A percentile compares a stretch with the other conserved stretches of the same genome.
phyloP scores from a whole-genome alignment of 768 basidiomycete species.

The Gyrodon lividus region DNA sequence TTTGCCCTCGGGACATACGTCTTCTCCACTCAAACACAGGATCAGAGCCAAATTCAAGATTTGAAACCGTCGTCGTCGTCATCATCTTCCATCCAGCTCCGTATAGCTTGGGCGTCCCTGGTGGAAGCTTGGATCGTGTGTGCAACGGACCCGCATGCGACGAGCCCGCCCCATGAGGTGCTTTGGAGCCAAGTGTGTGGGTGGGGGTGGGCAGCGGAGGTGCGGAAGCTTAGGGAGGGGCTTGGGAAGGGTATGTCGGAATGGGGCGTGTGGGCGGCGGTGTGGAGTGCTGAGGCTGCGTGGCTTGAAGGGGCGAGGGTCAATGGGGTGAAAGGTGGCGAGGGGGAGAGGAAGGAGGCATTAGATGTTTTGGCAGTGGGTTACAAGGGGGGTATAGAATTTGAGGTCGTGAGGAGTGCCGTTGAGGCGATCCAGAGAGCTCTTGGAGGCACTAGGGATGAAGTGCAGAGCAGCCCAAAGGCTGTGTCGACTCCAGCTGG shows the following conservation, averaged over 20 bases:
- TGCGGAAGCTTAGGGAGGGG: conserved; percentile 39
- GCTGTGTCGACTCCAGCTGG: conserved; percentile 36
- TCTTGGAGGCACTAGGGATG: conserved; percentile 15
- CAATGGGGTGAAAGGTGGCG: conserved; percentile 68
- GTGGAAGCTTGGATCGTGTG: conserved; percentile 76
- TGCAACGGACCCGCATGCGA: conserved; percentile 88
- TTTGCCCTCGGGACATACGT: conserved; percentile 48
- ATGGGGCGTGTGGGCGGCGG: conserved; percentile 30
- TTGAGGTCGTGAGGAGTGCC: conserved; percentile 35
- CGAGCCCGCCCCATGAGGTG: conserved; percentile 83
- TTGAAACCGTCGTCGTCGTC: not conserved
- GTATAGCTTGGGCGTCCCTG: conserved; percentile 55
- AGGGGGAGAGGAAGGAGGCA: conserved; percentile 50
- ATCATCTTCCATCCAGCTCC: conserved; percentile 24
- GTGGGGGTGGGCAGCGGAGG: conserved; percentile 70
- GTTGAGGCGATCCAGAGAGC: conserved; percentile 34
- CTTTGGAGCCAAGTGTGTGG: conserved; percentile 85
- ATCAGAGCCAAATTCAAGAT: conserved; percentile 19
- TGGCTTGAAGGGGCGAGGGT: conserved; percentile 79
- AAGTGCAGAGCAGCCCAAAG: conserved; percentile 15
- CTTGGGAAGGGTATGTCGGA: conserved; percentile 32
- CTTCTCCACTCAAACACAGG: conserved; percentile 26
- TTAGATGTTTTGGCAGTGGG: conserved; percentile 36
- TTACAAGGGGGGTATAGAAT: conserved; percentile 32
- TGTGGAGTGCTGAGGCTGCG: conserved; percentile 46